Percentiles rank a stretch among this genome's conserved stretches.
Conservation (phyloP, 331 rosid species). For the Quercus lobata region DNA sequence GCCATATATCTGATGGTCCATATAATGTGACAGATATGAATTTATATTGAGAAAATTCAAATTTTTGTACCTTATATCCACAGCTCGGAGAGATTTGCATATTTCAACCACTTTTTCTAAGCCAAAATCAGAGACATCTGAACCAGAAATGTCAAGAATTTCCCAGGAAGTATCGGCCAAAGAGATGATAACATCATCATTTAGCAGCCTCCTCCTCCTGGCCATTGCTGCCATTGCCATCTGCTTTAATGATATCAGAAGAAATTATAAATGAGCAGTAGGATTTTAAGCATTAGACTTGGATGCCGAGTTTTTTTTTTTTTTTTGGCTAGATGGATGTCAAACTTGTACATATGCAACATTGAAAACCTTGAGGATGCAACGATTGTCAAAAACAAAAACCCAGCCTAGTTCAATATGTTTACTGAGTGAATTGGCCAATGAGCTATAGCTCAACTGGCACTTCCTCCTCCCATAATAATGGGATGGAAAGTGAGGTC, state of each 20-base stretch:
- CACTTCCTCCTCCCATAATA: no score
- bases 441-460: no score
- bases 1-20: neutral
- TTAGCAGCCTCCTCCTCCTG: conserved; percentile 67
- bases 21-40: neutral
- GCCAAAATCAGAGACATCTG: conserved; percentile 83
- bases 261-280: neutral
- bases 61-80: conserved; percentile 69
- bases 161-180: conserved; percentile 80
- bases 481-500: no score
- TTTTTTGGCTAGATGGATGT: neutral
- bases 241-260: conserved; percentile 36
- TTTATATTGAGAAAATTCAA: neutral
- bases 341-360: neutral
- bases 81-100: conserved; percentile 61
- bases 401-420: no score
- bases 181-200: conserved; percentile 66
- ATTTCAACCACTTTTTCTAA: conserved; percentile 56
- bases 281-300: neutral
- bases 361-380: neutral
- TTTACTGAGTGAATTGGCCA: no score
- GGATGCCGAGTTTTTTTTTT: neutral
- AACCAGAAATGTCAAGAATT: conserved; percentile 73
- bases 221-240: conserved; percentile 64
- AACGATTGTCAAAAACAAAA: no score